A percentile compares a stretch with the other conserved stretches of the same genome.
These are phyloP conservation scores for Nasturtium officinale DNA, from an alignment of 345 rosid genomes.

Conservation along the genomic window DNA sequence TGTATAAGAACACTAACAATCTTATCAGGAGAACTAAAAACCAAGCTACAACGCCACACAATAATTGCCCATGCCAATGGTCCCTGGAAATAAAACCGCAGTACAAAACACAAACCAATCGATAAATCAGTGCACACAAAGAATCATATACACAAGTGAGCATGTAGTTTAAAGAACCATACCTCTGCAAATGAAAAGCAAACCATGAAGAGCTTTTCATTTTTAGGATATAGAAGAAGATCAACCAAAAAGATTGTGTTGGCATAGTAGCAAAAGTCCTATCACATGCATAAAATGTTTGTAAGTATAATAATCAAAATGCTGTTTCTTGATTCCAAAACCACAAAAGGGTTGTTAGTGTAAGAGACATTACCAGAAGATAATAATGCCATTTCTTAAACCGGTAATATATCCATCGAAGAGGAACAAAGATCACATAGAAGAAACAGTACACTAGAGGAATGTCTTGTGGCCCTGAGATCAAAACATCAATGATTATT, in stretches of 20 bases:
- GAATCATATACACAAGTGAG: background rate
- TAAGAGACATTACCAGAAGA: slow-evolving; percentile 68
- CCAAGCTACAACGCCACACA: slow-evolving; percentile 98
- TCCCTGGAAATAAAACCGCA: slow-evolving; percentile 58
- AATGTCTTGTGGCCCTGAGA: slow-evolving; percentile 84
- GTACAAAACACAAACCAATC: slow-evolving; percentile 16
- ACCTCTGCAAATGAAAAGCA: slow-evolving; percentile 99
- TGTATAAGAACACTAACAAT: slow-evolving; percentile 95
- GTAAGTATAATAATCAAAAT: background rate
- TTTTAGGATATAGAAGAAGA: slow-evolving; percentile 76
- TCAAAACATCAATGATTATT: slow-evolving; percentile 9
- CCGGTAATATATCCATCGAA: slow-evolving; percentile 95
- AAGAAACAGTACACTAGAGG: slow-evolving; percentile 84
- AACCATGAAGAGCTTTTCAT: slow-evolving; percentile 94
- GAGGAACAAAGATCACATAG: slow-evolving; percentile 85
- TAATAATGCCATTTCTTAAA: slow-evolving; percentile 98
- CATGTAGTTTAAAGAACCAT: slow-evolving; percentile 23
- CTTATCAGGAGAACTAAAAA: slow-evolving; percentile 92
- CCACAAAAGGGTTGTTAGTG: background rate
- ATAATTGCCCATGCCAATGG: slow-evolving; percentile 97
- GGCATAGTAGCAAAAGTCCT: slow-evolving; percentile 99
- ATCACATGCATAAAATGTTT: slow-evolving; percentile 28
- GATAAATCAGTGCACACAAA: background rate
- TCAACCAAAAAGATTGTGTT: slow-evolving; percentile 90
- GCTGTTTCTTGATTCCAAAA: background rate